A percentile compares a stretch with the other conserved stretches of the same genome.
phyloP scores from a whole-genome alignment of 306 rosid genomes.

The Trifolium repens region DNA sequence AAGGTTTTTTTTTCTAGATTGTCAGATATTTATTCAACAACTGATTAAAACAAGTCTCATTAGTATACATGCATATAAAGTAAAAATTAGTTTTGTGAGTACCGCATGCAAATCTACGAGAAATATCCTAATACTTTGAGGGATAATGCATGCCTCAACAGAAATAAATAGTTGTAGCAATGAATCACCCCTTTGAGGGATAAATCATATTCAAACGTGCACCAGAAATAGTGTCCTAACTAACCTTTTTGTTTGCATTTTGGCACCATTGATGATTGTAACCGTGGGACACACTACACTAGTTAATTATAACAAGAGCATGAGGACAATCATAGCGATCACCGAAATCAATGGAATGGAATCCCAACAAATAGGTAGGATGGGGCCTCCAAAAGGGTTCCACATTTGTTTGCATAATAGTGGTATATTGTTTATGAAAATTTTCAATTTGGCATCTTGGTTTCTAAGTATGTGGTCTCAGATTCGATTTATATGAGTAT shows the following conservation, averaged over 20 bases:
- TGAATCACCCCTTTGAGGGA: background rate
- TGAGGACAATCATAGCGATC: slow-evolving; percentile 32
- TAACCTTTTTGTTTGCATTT: slow-evolving; percentile 16
- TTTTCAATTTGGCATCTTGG: background rate
- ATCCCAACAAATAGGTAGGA: slow-evolving; percentile 19
- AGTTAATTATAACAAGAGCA: slow-evolving; percentile 33
- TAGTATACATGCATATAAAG: no score
- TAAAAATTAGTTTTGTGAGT: no score
- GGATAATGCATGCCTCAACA: no score
- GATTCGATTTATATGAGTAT: no score
- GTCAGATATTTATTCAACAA: no score
- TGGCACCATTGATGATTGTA: slow-evolving; percentile 38
- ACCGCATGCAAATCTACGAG: no score
- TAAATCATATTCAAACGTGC: background rate
- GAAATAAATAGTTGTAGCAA: no score
- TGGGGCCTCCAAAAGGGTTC: slow-evolving; percentile 18
- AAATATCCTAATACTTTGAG: no score
- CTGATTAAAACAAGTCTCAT: no score
- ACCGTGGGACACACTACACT: slow-evolving; percentile 28
- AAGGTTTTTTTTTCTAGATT: no score
- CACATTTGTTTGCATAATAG: slow-evolving; percentile 32
- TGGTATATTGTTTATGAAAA: slow-evolving; percentile 9
- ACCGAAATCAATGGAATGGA: slow-evolving; percentile 19
- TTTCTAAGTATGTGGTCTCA: no score
- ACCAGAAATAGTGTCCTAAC: background rate